Percentiles rank a stretch among this genome's conserved stretches.
These are phyloP conservation scores for Beauveria medogensis DNA, from an alignment of 2,329 filamentous ascomycete species.

Conservation along the genomic window DNA sequence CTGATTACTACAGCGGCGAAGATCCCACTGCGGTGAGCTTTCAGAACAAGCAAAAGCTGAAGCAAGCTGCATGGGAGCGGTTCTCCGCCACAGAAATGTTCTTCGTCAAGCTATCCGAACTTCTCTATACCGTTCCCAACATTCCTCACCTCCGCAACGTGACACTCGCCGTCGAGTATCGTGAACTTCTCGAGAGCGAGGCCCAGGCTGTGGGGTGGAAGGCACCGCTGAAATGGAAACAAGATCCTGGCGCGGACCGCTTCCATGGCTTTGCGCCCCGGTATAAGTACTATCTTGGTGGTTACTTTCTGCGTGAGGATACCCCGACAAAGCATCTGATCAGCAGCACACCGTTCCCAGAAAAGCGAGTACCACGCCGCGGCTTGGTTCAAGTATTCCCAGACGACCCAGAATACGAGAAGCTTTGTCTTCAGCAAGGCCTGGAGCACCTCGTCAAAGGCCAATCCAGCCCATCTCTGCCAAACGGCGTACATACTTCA, in stretches of 20 bases:
- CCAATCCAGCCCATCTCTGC: conserved; percentile 33
- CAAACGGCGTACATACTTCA: conserved; percentile 41
- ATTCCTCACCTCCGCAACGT: conserved; percentile 51
- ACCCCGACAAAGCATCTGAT: conserved; percentile 37
- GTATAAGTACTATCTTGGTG: conserved; percentile 52
- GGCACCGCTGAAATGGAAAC: conserved; percentile 47
- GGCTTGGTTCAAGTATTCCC: conserved; percentile 44
- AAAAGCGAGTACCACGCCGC: conserved; percentile 46
- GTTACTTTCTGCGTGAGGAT: conserved; percentile 44
- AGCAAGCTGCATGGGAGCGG: conserved; percentile 40
- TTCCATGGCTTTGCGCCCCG: conserved; percentile 47
- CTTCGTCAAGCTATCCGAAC: conserved; percentile 54
- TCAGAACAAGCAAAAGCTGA: conserved; percentile 36
- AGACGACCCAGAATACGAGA: conserved; percentile 49
- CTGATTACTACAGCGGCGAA: conserved; percentile 40
- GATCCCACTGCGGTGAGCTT: conserved; percentile 37
- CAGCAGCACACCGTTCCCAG: conserved; percentile 47
- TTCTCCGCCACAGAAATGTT: conserved; percentile 56
- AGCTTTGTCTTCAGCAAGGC: conserved; percentile 49
- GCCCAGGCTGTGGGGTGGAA: conserved; percentile 33
- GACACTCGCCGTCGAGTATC: conserved; percentile 49
- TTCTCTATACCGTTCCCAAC: conserved; percentile 50
- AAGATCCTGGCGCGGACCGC: conserved; percentile 46
- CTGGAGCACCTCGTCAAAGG: conserved; percentile 44
- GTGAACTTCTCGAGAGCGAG: conserved; percentile 48